Evolutionary conservation across 805 yeast species (phyloP).

Genomic region (Pichia paraexigua): DNA sequence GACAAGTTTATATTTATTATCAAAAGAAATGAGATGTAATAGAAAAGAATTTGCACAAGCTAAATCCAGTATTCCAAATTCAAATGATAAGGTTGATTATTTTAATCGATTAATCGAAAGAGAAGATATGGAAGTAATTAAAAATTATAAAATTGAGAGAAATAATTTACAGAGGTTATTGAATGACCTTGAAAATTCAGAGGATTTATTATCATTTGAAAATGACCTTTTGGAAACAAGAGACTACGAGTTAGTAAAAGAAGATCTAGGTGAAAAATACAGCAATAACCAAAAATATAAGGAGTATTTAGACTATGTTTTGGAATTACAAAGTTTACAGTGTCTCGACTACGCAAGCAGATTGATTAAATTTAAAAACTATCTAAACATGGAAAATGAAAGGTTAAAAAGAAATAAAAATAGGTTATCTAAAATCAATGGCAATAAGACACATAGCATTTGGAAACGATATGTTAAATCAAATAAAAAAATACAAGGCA

Average conservation of each 20-base stretch:
- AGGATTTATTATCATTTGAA: slow-evolving; percentile 14
- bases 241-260: slow-evolving; percentile 26
- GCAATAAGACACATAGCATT: slow-evolving; percentile 3
- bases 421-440: slow-evolving; percentile 12
- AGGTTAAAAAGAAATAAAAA: slow-evolving; percentile 22
- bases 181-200: slow-evolving; percentile 3
- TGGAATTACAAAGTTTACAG: slow-evolving; percentile 22
- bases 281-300: slow-evolving; percentile 20
- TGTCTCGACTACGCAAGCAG: slow-evolving; percentile 22
- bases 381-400: slow-evolving; percentile 16
- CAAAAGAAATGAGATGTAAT: slow-evolving; percentile 7
- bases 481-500: background rate
- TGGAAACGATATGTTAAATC: slow-evolving; percentile 3
- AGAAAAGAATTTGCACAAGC: background rate
- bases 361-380: slow-evolving; percentile 27
- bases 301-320: slow-evolving; percentile 19
- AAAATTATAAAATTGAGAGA: slow-evolving; percentile 8
- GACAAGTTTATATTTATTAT: slow-evolving; percentile 12
- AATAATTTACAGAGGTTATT: slow-evolving; percentile 9
- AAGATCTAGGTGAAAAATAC: slow-evolving; percentile 21
- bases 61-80: background rate
- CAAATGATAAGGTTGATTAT: slow-evolving; percentile 5
- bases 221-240: slow-evolving; percentile 28
- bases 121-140: background rate
- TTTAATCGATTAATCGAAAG: slow-evolving; percentile 3